phyloP scores from a whole-genome alignment of 2,329 filamentous ascomycete genomes.

The Xylaria sp. region DNA sequence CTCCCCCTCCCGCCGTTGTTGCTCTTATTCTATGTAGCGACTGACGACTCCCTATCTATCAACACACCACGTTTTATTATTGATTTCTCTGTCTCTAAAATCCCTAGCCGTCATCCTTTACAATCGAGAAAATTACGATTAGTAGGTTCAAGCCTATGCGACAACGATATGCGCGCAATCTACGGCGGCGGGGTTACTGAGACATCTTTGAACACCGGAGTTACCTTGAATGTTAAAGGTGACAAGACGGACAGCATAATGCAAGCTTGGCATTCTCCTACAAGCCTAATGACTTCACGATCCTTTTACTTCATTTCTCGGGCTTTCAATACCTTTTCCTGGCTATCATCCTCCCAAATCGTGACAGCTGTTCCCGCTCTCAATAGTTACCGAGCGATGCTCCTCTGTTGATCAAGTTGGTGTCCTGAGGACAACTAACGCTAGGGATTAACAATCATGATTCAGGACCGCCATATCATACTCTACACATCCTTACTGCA shows the following conservation, averaged over 20 bases:
- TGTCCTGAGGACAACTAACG: neutral
- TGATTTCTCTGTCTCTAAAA: neutral
- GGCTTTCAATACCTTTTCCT: neutral
- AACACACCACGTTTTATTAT: constrained; percentile 22
- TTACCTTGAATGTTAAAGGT: neutral
- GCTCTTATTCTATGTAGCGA: constrained; percentile 13
- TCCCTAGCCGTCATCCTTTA: neutral
- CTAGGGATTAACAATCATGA: neutral
- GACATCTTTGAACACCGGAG: neutral
- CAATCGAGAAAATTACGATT: neutral
- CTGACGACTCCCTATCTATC: constrained; percentile 12
- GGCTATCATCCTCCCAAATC: neutral
- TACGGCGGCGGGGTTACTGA: constrained; percentile 1
- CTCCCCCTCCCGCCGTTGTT: constrained; percentile 12
- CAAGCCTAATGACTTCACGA: constrained; percentile 18
- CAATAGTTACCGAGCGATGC: neutral
- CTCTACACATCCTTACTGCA: neutral
- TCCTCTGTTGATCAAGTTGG: neutral
- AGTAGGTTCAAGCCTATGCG: neutral
- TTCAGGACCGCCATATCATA: neutral
- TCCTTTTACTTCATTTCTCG: neutral
- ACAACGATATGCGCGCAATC: neutral
- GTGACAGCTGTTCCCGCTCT: neutral
- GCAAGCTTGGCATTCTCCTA: neutral
- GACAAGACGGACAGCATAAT: constrained; percentile 10